Base-by-base conservation (phyloP, 805 yeast genomes). In the Teunomyces gatunensis region DNA sequence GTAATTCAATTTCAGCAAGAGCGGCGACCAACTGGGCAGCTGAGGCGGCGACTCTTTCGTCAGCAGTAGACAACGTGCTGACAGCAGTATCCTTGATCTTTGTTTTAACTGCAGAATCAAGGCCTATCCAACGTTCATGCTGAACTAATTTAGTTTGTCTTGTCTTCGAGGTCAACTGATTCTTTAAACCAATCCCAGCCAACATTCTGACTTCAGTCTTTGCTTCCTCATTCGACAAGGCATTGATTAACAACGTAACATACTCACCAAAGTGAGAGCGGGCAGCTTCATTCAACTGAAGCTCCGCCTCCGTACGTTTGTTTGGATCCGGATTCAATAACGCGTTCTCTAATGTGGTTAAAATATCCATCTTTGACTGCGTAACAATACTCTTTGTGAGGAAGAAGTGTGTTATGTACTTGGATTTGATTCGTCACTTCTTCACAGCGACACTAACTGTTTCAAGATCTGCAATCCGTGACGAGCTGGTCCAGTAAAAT, bases 21-120 rank as follows among this genome's bases (percentile, higher is more conserved):
- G 97, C 96, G 29, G 98, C 96, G 44, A 94, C 92, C 54, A 92
- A 76, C 73, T 92, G 97, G 20, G 99, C 96, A 21, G 92, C 85
- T 25, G 96, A 79, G 48, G 84, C 82, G 28, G 96, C 94, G 47
- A 92, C 96, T 59, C 89, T 80, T 54, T 81, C 87, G 57, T 83
- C 81, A n/a, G 71, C 63, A 13, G 87, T 76, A 47, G 84, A 64
- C 47, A 94, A 78, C 2, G 91, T 80, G 39, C 70, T 68, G 43
- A 92, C 65, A 4, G 72, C 59, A 27, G 78, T 74, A 39, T 77
- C 74, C 71, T 89, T 90, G 61, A 92, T 85, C 53, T 80, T 79
- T 6, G 69, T 60, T 65, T 83, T 88, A 27, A 80, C 72, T 4
- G 69, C 74, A 2, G 59, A 61, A 47, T 81, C 87, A 48, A 89